A percentile compares a stretch with the other conserved stretches of the same genome.
phyloP scores from a whole-genome alignment of 1,284 basidiomycete species.

The Melampsora abietis-canadensis region DNA sequence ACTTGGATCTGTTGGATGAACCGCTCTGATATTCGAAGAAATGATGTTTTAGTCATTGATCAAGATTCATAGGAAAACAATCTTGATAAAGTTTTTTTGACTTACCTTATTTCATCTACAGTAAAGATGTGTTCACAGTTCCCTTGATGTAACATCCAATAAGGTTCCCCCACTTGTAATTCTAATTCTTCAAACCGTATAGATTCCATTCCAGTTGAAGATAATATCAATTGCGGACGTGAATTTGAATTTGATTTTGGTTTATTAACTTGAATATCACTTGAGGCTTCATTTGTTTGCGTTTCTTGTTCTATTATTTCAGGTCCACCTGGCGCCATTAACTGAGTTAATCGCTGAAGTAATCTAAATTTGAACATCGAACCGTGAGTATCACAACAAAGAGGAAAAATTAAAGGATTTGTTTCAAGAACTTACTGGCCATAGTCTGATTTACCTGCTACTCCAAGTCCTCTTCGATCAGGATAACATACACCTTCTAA shows the following conservation, averaged over 20 bases:
- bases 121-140: slow-evolving; percentile 74
- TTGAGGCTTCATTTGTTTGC: slow-evolving; percentile 14
- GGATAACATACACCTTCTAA: slow-evolving; percentile 28
- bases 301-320: not conserved
- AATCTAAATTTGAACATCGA: not conserved
- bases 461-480: not conserved
- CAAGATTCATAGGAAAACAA: not conserved
- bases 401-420: not conserved
- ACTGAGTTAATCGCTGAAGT: slow-evolving; percentile 1
- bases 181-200: slow-evolving; percentile 26
- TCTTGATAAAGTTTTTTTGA: not conserved
- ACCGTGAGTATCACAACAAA: no score
- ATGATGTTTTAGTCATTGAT: not conserved
- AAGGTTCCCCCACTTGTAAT: slow-evolving; percentile 67
- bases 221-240: not conserved
- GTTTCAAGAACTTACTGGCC: slow-evolving; percentile 6
- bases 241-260: not conserved
- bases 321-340: not conserved
- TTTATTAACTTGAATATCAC: not conserved
- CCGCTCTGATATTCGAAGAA: not conserved
- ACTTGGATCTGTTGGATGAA: slow-evolving; percentile 27
- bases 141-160: slow-evolving; percentile 73
- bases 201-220: slow-evolving; percentile 15
- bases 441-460: slow-evolving; percentile 21
- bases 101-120: slow-evolving; percentile 67